A percentile compares a stretch with the other conserved stretches of the same genome.
Evolutionary conservation across 768 basidiomycete species (phyloP).

Genomic region (Solioccasus polychromus): DNA sequence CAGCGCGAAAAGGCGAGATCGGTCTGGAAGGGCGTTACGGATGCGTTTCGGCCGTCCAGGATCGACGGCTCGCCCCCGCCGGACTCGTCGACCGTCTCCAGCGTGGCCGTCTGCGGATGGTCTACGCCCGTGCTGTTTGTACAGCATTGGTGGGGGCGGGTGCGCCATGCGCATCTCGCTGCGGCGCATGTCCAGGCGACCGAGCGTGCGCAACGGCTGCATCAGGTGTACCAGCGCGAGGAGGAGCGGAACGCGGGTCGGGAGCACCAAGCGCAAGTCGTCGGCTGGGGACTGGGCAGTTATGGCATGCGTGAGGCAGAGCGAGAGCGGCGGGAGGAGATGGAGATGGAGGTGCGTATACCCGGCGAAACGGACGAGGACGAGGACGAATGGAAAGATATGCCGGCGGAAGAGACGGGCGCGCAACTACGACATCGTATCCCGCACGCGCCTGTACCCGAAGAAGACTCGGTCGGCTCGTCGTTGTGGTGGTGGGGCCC

Average conservation of each 20-base stretch:
- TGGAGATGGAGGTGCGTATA: slow-evolving; percentile 1
- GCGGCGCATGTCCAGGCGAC: slow-evolving; percentile 71
- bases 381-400: slow-evolving; percentile 25
- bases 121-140: slow-evolving; percentile 31
- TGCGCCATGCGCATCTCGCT: slow-evolving; percentile 67
- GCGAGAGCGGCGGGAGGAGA: slow-evolving; percentile 29
- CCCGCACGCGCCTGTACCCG: slow-evolving; percentile 3
- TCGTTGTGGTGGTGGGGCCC: slow-evolving; percentile 86
- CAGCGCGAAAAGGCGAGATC: slow-evolving; percentile 52
- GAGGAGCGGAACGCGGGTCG: slow-evolving; percentile 20
- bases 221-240: slow-evolving; percentile 52
- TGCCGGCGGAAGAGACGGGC: background rate
- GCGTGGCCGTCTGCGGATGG: background rate
- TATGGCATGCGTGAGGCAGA: slow-evolving; percentile 46
- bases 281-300: slow-evolving; percentile 75
- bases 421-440: slow-evolving; percentile 10
- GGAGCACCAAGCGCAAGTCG: slow-evolving; percentile 27
- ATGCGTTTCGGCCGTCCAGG: slow-evolving; percentile 38
- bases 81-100: slow-evolving; percentile 8
- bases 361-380: slow-evolving; percentile 14
- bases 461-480: slow-evolving; percentile 13
- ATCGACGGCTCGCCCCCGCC: slow-evolving; percentile 4
- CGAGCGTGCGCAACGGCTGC: slow-evolving; percentile 63
- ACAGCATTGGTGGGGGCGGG: slow-evolving; percentile 53
- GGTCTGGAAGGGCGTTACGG: slow-evolving; percentile 58